phyloP scores from a whole-genome alignment of 139 green algal genomes.

The Diplosphaera chodatii region DNA sequence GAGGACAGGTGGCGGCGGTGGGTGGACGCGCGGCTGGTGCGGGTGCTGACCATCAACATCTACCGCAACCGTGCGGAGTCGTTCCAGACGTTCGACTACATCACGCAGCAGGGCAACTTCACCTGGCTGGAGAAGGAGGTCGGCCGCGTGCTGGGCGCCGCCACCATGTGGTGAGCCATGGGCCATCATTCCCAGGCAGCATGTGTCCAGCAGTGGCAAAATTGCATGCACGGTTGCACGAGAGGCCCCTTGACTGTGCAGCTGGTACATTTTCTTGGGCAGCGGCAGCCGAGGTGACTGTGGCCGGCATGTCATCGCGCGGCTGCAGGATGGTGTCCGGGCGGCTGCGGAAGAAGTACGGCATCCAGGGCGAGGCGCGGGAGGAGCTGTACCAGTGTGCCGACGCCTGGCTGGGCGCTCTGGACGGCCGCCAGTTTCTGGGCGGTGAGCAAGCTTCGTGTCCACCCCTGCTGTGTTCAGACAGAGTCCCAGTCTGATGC shows the following conservation, averaged over 20 bases:
- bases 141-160: slow-evolving; percentile 57
- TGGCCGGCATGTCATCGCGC: no score
- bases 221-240: no score
- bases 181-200: no score
- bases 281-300: no score
- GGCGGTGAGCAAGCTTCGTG: slow-evolving; percentile 1
- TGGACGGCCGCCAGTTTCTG: slow-evolving; percentile 15
- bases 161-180: slow-evolving; percentile 80
- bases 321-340: slow-evolving; percentile 11
- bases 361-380: slow-evolving; percentile 77
- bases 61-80: slow-evolving; percentile 82
- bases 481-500: no score
- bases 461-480: no score
- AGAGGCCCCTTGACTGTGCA: no score
- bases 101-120: slow-evolving; percentile 42
- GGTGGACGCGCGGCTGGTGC: slow-evolving; percentile 89
- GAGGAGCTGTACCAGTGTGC: slow-evolving; percentile 61
- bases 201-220: no score
- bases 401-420: slow-evolving; percentile 44
- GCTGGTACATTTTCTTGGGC: no score
- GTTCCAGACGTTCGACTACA: slow-evolving; percentile 83
- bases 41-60: slow-evolving; percentile 93
- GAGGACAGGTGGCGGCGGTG: slow-evolving; percentile 79
- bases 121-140: slow-evolving; percentile 47
- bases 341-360: slow-evolving; percentile 74